These are phyloP conservation scores for Candida qinlingensis DNA, from an alignment of 805 yeast genomes.

Conservation along the genomic window DNA sequence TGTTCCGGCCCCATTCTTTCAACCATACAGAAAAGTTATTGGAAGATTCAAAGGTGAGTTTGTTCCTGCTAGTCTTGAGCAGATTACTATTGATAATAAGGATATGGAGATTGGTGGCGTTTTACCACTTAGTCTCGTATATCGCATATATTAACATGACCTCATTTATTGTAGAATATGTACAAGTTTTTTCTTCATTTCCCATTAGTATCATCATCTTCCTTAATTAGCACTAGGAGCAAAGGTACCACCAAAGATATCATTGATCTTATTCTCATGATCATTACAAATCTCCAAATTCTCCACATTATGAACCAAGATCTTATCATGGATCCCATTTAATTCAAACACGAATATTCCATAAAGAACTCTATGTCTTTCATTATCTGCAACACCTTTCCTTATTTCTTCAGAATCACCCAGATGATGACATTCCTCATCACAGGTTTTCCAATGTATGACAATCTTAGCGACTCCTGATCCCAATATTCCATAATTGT, in stretches of 20 bases:
- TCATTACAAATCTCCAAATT: slow-evolving; percentile 54
- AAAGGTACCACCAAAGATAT: slow-evolving; percentile 8
- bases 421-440: slow-evolving; percentile 46
- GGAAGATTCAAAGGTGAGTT: no score
- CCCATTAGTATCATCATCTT: no score
- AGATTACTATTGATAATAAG: no score
- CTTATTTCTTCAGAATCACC: slow-evolving; percentile 4
- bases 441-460: slow-evolving; percentile 55
- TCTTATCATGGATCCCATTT: slow-evolving; percentile 44
- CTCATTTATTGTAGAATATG: no score
- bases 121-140: no score
- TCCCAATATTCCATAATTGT: slow-evolving; percentile 8
- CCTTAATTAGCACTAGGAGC: slow-evolving; percentile 1
- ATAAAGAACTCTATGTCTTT: slow-evolving; percentile 16
- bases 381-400: neutral
- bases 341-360: slow-evolving; percentile 68
- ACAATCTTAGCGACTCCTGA: slow-evolving; percentile 39
- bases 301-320: slow-evolving; percentile 62
- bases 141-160: no score
- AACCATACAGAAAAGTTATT: no score
- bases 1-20: no score
- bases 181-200: no score
- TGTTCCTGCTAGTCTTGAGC: no score
- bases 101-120: no score
- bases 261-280: slow-evolving; percentile 11